Conservation (phyloP, 2,329 filamentous ascomycete species). For the Colletotrichum trifolii region DNA sequence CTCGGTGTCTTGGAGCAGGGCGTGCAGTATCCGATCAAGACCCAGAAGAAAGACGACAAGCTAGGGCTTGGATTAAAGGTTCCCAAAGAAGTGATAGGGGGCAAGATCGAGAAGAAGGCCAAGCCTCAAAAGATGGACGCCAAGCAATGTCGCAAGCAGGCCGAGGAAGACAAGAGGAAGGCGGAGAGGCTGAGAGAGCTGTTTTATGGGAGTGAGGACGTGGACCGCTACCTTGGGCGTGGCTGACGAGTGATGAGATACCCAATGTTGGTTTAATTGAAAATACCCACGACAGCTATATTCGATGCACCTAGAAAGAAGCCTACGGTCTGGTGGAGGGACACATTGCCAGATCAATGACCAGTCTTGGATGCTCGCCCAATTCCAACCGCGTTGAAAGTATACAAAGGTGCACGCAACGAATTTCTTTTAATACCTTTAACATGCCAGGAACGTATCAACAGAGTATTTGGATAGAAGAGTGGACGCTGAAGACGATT, state of each 20-base stretch:
- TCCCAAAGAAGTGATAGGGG: slow-evolving; percentile 50
- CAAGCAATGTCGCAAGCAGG: slow-evolving; percentile 74
- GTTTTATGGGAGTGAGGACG: slow-evolving; percentile 80
- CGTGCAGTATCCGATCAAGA: slow-evolving; percentile 80
- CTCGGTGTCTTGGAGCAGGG: slow-evolving; percentile 79
- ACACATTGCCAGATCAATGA: neutral
- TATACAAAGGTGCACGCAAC: too few species aligned
- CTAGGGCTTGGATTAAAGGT: slow-evolving; percentile 74
- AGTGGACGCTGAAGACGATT: too few species aligned
- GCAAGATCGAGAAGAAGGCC: slow-evolving; percentile 54
- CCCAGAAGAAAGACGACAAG: slow-evolving; percentile 77
- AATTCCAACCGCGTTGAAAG: too few species aligned
- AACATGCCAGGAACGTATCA: too few species aligned
- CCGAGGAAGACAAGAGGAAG: slow-evolving; percentile 70
- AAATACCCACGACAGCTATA: neutral
- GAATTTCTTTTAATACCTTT: too few species aligned
- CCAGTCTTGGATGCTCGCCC: neutral
- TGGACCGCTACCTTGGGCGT: slow-evolving; percentile 76
- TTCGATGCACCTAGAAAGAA: too few species aligned
- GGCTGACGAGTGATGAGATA: slow-evolving; percentile 27
- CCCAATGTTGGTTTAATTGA: neutral
- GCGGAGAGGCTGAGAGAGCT: slow-evolving; percentile 73
- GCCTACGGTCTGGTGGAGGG: neutral
- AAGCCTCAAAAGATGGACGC: slow-evolving; percentile 69
- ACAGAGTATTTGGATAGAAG: too few species aligned